Base-by-base conservation (phyloP, 805 yeast genomes). In the Candida peoriensis region DNA sequence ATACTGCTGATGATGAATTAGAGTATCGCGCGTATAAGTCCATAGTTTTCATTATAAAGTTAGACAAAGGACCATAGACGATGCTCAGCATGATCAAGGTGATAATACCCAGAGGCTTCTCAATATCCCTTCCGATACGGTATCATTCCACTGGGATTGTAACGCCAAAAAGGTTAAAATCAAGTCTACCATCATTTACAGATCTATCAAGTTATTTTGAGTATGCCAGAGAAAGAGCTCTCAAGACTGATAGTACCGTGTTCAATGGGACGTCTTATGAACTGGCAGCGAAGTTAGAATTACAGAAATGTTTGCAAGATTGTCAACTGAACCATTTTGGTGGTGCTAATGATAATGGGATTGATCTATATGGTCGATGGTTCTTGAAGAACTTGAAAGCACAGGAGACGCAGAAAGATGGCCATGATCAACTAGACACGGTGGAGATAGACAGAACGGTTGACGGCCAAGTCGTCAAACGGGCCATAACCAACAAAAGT, bases 251-350 rank as follows among this genome's bases (percentile, higher is more conserved):
- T 4, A 42, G 53, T 12, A 49, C 49, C 6, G 51, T 44, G 5
- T 51, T 51, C 37, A 28, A 29, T n/a, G 55, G 55, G 2, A 49
- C 55, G 0, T 36, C 52, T 4, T 51, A 49, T 24, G 55, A 51
- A 34, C 32, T 51, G n/a, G 37, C 42, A 12, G 43, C 42, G 5
- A 40, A 35, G 14, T 27, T 36, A 8, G 42, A 37, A 17, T 40
- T 51, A 3, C 11, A 30, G 4, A n/a, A 28, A 9, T 27, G 36
- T 7, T 24, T 48, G 3, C 19, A 28, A 4, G 37, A 43, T 8
- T 7, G 30, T 2, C 19, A 33, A 2, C 18, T 50, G 23, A 16
- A 8, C 3, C 50, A 48, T 23, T 40, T 32, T 24, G 57, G 57
- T n/a, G 57, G 57, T 0, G 27, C 51, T 2, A 42, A 41, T 28